Evolutionary conservation across 257 asterid species (phyloP).

Genomic region (Solanum corneliomulleri): DNA sequence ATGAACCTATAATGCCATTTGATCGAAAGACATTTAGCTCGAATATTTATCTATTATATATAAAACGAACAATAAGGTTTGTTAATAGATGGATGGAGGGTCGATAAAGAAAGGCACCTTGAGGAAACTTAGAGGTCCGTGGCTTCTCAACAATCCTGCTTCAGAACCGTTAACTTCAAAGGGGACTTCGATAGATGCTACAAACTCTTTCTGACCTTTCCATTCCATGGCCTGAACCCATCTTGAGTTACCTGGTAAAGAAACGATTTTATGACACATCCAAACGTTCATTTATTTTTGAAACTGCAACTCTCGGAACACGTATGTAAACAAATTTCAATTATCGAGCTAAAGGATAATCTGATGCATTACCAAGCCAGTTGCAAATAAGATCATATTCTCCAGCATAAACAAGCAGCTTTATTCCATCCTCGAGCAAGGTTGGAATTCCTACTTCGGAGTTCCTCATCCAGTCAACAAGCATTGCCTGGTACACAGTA

Average conservation of each 20-base stretch:
- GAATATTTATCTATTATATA: background rate
- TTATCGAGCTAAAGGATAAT: background rate
- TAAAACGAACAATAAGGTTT: background rate
- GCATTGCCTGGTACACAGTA: constrained; percentile 17
- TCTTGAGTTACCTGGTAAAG: constrained; percentile 69
- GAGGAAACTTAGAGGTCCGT: constrained; percentile 83
- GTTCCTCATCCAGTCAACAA: constrained; percentile 29
- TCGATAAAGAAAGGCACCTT: constrained; percentile 36
- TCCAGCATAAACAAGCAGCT: constrained; percentile 25
- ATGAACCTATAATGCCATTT: constrained; percentile 43
- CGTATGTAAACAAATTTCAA: background rate
- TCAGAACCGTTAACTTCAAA: constrained; percentile 62
- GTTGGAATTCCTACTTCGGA: constrained; percentile 22
- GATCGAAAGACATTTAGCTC: background rate
- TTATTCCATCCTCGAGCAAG: constrained; percentile 24
- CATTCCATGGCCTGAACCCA: constrained; percentile 98
- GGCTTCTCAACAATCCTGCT: constrained; percentile 63
- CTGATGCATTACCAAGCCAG: constrained; percentile 20
- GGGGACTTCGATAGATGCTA: constrained; percentile 45
- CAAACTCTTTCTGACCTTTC: constrained; percentile 72
- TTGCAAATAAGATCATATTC: constrained; percentile 33
- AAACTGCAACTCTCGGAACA: background rate
- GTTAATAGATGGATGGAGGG: background rate
- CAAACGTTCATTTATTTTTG: background rate
- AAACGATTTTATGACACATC: background rate